Percentiles rank a stretch among this genome's conserved stretches.
phyloP scores from a whole-genome alignment of 176 grass and related monocot genomes.

The Chrysopogon serrulatus region DNA sequence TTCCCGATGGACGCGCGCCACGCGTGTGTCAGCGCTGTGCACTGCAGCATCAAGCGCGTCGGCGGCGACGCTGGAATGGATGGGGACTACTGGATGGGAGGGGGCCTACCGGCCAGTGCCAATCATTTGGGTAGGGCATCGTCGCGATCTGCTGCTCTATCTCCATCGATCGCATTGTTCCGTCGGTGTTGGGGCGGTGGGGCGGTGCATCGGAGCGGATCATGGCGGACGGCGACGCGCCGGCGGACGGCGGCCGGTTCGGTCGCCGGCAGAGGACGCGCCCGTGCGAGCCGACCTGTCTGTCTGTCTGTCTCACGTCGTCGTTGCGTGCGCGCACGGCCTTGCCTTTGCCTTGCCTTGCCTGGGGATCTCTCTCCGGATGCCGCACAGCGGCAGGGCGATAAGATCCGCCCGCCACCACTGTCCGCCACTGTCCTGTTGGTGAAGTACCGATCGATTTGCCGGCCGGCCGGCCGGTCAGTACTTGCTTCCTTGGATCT shows the following conservation, averaged over 20 bases:
- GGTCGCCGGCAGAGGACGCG: not conserved
- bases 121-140: not conserved
- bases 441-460: not conserved
- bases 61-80: not conserved
- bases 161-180: not conserved
- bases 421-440: not conserved
- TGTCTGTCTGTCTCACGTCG: not conserved
- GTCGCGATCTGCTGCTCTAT: not conserved
- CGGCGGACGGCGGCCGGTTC: not conserved
- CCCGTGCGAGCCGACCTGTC: slow-evolving; percentile 9
- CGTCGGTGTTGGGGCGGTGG: not conserved
- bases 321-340: not conserved
- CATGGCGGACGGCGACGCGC: not conserved
- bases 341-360: not conserved
- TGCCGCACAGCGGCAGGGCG: not conserved
- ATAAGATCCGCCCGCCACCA: too few species aligned
- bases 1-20: not conserved
- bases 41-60: too few species aligned
- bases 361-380: not conserved
- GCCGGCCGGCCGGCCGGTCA: not conserved
- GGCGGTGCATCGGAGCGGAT: not conserved
- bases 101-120: too few species aligned
- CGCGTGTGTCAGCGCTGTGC: not conserved
- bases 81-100: not conserved
- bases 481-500: not conserved